These are phyloP conservation scores for Heterotrichella gracilis DNA, from an alignment of 352 stramenopile genomes.

Conservation along the genomic window DNA sequence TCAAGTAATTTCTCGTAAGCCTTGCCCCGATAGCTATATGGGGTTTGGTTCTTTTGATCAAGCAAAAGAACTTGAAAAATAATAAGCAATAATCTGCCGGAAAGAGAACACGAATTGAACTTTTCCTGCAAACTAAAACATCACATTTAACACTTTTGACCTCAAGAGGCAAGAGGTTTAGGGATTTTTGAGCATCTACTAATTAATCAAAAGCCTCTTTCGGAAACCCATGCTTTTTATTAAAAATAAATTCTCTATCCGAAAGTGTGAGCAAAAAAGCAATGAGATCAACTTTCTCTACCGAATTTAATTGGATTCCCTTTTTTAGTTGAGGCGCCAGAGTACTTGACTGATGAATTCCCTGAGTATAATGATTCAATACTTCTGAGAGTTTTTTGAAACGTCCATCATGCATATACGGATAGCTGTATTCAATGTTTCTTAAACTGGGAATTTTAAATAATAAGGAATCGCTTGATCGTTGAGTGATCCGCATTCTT, in stretches of 20 bases:
- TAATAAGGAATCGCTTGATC: background rate
- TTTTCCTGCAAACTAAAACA: too few relatives aligned
- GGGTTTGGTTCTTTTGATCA: too few relatives aligned
- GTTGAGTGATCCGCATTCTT: background rate
- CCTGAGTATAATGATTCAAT: background rate
- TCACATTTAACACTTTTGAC: too few relatives aligned
- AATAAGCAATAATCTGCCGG: too few relatives aligned
- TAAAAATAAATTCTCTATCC: background rate
- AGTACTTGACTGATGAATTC: background rate
- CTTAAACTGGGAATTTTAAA: background rate
- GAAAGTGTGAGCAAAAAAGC: background rate
- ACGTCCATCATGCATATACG: background rate
- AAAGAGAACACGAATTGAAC: too few relatives aligned
- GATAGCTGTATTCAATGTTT: background rate
- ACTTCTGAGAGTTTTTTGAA: background rate
- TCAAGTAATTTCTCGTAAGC: too few relatives aligned
- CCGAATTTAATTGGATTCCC: background rate
- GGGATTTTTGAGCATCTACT: too few relatives aligned
- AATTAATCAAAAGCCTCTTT: too few relatives aligned
- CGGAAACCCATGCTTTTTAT: too few relatives aligned
- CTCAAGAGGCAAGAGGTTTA: too few relatives aligned
- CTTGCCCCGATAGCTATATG: too few relatives aligned
- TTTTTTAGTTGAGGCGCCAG: background rate
- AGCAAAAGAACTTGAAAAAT: too few relatives aligned
- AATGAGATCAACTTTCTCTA: background rate